Percentiles rank a stretch among this genome's conserved stretches.
phyloP scores from a whole-genome alignment of 768 basidiomycete species.

The Lenzites betulinus region DNA sequence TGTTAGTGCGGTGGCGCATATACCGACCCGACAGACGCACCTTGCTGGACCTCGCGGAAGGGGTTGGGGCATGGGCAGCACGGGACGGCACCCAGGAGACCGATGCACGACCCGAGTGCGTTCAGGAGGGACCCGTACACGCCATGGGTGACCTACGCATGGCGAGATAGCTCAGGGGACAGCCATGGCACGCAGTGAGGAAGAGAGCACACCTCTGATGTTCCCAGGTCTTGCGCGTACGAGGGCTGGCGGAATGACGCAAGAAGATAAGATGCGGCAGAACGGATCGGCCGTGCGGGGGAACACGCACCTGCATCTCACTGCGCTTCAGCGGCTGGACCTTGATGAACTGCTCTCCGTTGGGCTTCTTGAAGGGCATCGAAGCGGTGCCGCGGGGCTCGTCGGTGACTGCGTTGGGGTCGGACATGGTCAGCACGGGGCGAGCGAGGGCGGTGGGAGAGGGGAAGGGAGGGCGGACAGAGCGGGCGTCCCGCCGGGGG shows the following conservation, averaged over 20 bases:
- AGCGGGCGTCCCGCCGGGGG: background rate
- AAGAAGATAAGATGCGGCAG: conserved; percentile 9
- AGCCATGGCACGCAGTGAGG: background rate
- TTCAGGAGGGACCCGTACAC: conserved; percentile 83
- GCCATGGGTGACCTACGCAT: conserved; percentile 70
- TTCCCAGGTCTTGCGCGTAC: conserved; percentile 88
- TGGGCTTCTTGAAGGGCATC: conserved; percentile 8
- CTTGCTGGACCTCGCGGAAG: conserved; percentile 84
- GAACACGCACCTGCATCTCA: conserved; percentile 76
- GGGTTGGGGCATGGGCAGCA: conserved; percentile 87
- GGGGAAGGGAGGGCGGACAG: conserved; percentile 11
- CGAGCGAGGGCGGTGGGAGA: background rate
- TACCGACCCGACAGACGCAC: conserved; percentile 35
- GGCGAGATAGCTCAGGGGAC: background rate
- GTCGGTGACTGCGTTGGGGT: conserved; percentile 58
- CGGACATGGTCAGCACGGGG: conserved; percentile 18
- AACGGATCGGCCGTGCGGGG: conserved; percentile 12
- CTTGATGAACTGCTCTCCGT: conserved; percentile 52
- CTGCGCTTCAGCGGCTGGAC: conserved; percentile 85
- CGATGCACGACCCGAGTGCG: conserved; percentile 64
- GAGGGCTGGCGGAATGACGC: conserved; percentile 61
- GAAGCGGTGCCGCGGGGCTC: conserved; percentile 34
- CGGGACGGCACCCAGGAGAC: conserved; percentile 74
- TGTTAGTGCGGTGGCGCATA: conserved; percentile 10
- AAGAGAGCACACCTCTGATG: conserved; percentile 46